Conservation (phyloP, 352 stramenopile species). For the Phytophthora meadii region DNA sequence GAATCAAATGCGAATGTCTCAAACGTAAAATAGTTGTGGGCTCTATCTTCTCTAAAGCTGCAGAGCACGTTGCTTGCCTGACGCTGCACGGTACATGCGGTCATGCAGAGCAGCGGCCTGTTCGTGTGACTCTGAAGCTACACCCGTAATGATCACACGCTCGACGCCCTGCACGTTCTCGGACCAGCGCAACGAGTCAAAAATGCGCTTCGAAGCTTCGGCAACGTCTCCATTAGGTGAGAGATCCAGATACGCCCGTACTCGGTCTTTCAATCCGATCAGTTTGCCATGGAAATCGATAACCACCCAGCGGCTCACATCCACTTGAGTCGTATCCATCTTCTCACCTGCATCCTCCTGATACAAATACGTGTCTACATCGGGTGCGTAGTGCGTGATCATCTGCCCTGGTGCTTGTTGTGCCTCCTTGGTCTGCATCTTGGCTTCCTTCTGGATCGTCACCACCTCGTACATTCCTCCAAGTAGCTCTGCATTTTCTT, state of each 20-base stretch:
- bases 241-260: slow-evolving; percentile 83
- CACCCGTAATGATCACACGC: slow-evolving; percentile 74
- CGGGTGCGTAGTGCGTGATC: slow-evolving; percentile 98
- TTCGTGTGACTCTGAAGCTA: slow-evolving; percentile 61
- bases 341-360: slow-evolving; percentile 45
- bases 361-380: slow-evolving; percentile 92
- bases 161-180: slow-evolving; percentile 77
- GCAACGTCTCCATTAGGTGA: slow-evolving; percentile 68
- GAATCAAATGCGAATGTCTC: slow-evolving; percentile 10
- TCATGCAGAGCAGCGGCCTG: slow-evolving; percentile 82
- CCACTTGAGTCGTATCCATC: slow-evolving; percentile 38
- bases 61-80: slow-evolving; percentile 68
- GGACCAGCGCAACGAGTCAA: slow-evolving; percentile 85
- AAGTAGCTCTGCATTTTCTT: slow-evolving; percentile 45
- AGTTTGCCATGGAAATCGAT: slow-evolving; percentile 84
- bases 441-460: slow-evolving; percentile 69
- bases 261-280: slow-evolving; percentile 46
- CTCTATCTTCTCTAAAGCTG: slow-evolving; percentile 40
- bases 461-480: slow-evolving; percentile 67
- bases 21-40: slow-evolving; percentile 24
- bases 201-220: slow-evolving; percentile 83
- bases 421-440: slow-evolving; percentile 67
- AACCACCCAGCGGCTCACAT: slow-evolving; percentile 70
- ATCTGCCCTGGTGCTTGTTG: slow-evolving; percentile 95
- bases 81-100: slow-evolving; percentile 84